Base-by-base conservation (phyloP, 2,329 filamentous ascomycete genomes). In the Alternaria burnsii region DNA sequence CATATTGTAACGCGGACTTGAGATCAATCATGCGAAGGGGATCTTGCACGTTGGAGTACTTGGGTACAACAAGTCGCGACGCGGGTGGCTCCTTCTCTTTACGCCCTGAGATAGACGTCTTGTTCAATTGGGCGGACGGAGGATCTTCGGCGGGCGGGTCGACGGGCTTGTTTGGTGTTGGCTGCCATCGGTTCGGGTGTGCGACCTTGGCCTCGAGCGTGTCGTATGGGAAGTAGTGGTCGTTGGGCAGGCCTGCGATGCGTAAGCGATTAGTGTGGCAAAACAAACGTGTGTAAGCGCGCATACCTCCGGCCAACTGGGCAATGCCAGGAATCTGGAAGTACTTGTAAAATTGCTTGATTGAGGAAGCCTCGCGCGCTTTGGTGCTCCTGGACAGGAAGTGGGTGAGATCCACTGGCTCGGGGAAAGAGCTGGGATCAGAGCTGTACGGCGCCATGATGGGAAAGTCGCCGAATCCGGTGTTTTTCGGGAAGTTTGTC, bases 261-360 rank as follows among this genome's bases (percentile, higher is more conserved):
- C 18, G 59, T 72, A 46, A 73, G 72, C 58, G 59, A 52, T 28
- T 24, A n/a, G 22, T 40, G 22, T 40, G 32, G 22, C 32, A 40
- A 24, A 3, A 26, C 5, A 4, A 4, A 5, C 4, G 11, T 41
- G 8, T 16, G 4, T 34, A 11, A 5, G 14, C 7, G 28, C 22
- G 48, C 56, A 22, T 75, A 85, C 87, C 87, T 71, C 87, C 87
- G 11, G 87, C 87, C 38, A 89, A 76, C 70, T 89, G 88, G 16
- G 83, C 85, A 67, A 89, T 87, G 36, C 86, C 86, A 0, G 87
- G 87, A 53, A 88, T 87, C 11, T 70, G 64, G 70, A 95, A 95
- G 80, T 92, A 97, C 79, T 92, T 93, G 83, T 97, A 97, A 78
- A 94, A 92, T 38, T 85, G 74, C 82, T 97, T 97, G 76, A 97